Evolutionary conservation across 148 eudicot species (phyloP).

Genomic region (Silene latifolia): DNA sequence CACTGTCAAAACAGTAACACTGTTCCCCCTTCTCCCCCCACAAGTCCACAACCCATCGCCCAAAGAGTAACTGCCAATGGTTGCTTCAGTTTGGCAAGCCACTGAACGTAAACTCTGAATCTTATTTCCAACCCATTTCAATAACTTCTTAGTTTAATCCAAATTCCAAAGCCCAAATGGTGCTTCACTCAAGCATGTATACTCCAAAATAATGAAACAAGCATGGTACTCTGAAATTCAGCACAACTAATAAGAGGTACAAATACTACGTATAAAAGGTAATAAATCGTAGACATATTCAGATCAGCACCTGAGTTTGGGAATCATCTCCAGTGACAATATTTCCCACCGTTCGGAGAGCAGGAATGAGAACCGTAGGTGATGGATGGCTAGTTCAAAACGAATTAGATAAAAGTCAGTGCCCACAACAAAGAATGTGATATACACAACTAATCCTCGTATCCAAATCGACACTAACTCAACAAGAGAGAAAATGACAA

Average conservation of each 20-base stretch:
- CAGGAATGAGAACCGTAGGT: conserved; percentile 50
- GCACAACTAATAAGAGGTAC: not conserved
- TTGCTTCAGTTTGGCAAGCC: not conserved
- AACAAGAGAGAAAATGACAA: not conserved
- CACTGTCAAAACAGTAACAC: not conserved
- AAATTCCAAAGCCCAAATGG: not conserved
- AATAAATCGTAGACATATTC: not conserved
- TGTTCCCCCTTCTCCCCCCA: not conserved
- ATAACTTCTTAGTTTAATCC: conserved; percentile 1
- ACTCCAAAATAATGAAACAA: not conserved
- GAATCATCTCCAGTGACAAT: conserved; percentile 51
- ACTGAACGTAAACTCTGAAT: not conserved
- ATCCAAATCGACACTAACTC: not conserved
- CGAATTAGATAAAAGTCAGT: conserved; percentile 15
- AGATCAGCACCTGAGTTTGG: conserved; percentile 44
- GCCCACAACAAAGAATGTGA: not conserved
- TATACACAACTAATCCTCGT: not conserved
- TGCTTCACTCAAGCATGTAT: not conserved
- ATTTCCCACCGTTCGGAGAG: conserved; percentile 49
- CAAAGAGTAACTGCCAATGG: not conserved
- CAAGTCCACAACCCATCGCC: not conserved
- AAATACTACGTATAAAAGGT: not conserved
- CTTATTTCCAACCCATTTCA: not conserved
- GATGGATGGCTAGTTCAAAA: conserved; percentile 38
- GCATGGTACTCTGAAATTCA: not conserved